Evolutionary conservation across 805 yeast species (phyloP).

Genomic region (Scheffersomyces lignosus): DNA sequence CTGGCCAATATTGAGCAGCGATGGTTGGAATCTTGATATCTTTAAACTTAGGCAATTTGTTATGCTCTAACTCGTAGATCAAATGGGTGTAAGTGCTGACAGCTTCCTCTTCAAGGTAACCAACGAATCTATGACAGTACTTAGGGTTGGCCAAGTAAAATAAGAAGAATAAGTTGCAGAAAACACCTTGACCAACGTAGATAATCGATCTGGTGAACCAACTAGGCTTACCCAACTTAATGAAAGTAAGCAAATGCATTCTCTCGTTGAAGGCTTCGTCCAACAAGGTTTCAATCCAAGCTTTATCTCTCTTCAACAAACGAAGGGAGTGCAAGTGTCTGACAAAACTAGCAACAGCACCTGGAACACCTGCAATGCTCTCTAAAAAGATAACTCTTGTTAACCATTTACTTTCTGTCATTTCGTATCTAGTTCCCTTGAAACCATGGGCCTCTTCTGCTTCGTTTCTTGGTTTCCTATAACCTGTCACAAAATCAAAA

Average conservation of each 20-base stretch:
- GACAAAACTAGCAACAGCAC: conserved; percentile 71
- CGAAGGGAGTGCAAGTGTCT: conserved; percentile 68
- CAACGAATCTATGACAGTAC: conserved; percentile 73
- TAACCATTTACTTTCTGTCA: conserved; percentile 67
- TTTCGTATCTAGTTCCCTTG: conserved; percentile 43
- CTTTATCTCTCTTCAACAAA: conserved; percentile 62
- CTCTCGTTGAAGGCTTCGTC: conserved; percentile 81
- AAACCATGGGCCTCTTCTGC: conserved; percentile 25
- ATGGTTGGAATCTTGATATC: conserved; percentile 52
- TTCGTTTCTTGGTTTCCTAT: conserved; percentile 51
- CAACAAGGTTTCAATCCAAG: conserved; percentile 70
- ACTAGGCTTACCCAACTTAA: conserved; percentile 64
- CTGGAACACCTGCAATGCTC: conserved; percentile 79
- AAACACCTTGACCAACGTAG: conserved; percentile 68
- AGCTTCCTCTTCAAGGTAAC: conserved; percentile 77
- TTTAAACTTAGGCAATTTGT: conserved; percentile 48
- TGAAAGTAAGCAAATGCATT: conserved; percentile 71
- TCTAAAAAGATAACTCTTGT: conserved; percentile 64
- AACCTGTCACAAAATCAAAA: conserved; percentile 68
- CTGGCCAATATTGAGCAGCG: conserved; percentile 64
- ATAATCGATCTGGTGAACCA: conserved; percentile 54
- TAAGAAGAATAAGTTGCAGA: conserved; percentile 64
- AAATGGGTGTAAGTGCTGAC: conserved; percentile 65
- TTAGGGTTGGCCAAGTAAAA: conserved; percentile 58
- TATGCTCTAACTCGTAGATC: conserved; percentile 52